Evolutionary conservation across 495 filamentous ascomycete species (phyloP), one percentile per base, ranked within the genome.

Genomic region (Pseudomonodictys pantanalensis): DNA sequence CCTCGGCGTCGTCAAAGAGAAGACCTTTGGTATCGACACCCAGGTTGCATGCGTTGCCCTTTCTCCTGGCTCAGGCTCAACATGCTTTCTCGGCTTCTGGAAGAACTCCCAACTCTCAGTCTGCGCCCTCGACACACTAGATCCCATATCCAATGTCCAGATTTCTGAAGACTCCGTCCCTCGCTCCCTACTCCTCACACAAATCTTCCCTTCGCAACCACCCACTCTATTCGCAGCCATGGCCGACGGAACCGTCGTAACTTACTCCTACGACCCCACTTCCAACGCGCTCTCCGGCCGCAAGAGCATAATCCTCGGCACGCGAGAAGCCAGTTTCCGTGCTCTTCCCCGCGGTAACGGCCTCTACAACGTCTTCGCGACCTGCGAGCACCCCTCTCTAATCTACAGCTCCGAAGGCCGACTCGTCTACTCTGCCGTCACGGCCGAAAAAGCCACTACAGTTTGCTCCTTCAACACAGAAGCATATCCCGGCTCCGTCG

Each of bases 341-440:
- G 77, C 85, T 9, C 76, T 99, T 6, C 90, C 91, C 1, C 72
- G 80, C 45, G 76, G 74, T 11, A 78, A 85, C 51, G 76, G 78
- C 15, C 68, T 89, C 1, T 88, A 80, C 69, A 95, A 89, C 69
- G 87, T 99, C 0, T 95, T 99, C 65, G 90, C 92, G 1, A 92
- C 88, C 0, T 96, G 90, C 64, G 93, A 97, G 60, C 89, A 97
- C 66, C 89, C 93, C 15, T 95, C 88, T 62, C 71, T 99, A 46
- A 95, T 97, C 48, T 97, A 97, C 64, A 87, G 86, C 17, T 84
- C 86, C 5, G 90, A 97, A 67, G 90, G 87, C 1, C 81, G 92
- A 10, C 86, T 96, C 25, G 85, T 96, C 6, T 99, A 93, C 77
- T 95, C 91, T 17, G 90, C 95, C 1, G 87, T 97, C n/a, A 97